phyloP scores from a whole-genome alignment of 2,329 filamentous ascomycete species.

The Claviceps spartinae region DNA sequence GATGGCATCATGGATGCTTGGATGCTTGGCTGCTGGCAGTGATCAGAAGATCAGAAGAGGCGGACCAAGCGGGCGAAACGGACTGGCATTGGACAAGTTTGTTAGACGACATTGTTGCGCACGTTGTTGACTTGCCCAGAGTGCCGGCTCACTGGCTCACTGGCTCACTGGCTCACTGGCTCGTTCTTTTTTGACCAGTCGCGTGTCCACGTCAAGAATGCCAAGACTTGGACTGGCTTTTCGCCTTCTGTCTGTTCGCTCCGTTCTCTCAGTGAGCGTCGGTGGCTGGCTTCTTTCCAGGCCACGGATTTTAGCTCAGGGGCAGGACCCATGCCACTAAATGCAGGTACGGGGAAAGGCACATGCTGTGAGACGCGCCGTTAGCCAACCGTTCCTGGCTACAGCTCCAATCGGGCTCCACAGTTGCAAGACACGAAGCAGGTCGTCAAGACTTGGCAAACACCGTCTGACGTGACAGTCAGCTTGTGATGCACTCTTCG shows the following conservation, averaged over 20 bases:
- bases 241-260: not conserved
- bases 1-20: not conserved
- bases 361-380: conserved; percentile 19
- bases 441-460: too few species aligned
- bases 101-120: not conserved
- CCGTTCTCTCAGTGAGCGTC: not conserved
- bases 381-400: conserved; percentile 15
- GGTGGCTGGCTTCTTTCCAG: not conserved
- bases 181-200: not conserved
- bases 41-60: not conserved
- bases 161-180: too few species aligned
- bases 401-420: not conserved
- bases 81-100: not conserved
- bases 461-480: too few species aligned
- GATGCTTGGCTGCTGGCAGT: too few species aligned
- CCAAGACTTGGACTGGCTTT: not conserved
- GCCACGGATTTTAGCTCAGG: conserved; percentile 6
- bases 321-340: conserved; percentile 3
- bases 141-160: not conserved
- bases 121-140: not conserved
- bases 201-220: not conserved
- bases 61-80: not conserved
- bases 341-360: conserved; percentile 13
- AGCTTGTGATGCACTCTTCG: too few species aligned
- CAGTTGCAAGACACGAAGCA: not conserved